Evolutionary conservation across 1,284 basidiomycete species (phyloP).

Genomic region (Spongiforma sp.): DNA sequence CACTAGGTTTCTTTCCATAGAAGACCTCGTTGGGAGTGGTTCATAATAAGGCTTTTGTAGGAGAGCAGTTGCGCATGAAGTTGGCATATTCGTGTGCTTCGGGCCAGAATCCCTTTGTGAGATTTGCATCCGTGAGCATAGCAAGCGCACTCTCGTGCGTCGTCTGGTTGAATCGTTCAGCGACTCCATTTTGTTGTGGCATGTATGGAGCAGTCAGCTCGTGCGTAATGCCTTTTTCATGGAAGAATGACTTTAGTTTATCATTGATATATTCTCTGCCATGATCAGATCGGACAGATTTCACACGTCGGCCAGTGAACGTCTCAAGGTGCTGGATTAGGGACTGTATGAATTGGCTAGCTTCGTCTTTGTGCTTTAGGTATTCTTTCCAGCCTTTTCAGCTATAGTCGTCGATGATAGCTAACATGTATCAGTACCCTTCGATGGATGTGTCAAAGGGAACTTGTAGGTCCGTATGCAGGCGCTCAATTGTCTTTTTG

Average conservation of each 20-base stretch:
- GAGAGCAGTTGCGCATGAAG: background rate
- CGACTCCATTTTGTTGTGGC: background rate
- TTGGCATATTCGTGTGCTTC: background rate
- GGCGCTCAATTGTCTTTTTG: background rate
- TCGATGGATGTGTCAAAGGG: slow-evolving; percentile 5
- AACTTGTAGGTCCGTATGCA: slow-evolving; percentile 18
- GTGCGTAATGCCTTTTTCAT: background rate
- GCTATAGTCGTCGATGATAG: slow-evolving; percentile 12
- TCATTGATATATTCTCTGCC: background rate
- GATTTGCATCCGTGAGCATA: background rate
- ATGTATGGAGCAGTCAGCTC: background rate
- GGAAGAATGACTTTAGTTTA: background rate
- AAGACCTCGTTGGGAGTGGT: background rate
- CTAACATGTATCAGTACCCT: slow-evolving; percentile 9
- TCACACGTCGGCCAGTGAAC: background rate
- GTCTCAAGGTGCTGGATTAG: background rate
- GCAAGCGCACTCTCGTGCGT: background rate
- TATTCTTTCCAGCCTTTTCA: slow-evolving; percentile 17
- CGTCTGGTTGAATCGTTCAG: background rate
- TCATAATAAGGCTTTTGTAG: background rate
- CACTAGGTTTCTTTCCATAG: background rate
- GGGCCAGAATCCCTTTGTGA: background rate
- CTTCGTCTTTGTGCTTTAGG: slow-evolving; percentile 12
- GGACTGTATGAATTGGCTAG: background rate
- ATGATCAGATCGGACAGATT: background rate